A percentile compares a stretch with the other conserved stretches of the same genome.
These are phyloP conservation scores for Beverwykella pulmonaria DNA, from an alignment of 495 filamentous ascomycete genomes.

Conservation along the genomic window DNA sequence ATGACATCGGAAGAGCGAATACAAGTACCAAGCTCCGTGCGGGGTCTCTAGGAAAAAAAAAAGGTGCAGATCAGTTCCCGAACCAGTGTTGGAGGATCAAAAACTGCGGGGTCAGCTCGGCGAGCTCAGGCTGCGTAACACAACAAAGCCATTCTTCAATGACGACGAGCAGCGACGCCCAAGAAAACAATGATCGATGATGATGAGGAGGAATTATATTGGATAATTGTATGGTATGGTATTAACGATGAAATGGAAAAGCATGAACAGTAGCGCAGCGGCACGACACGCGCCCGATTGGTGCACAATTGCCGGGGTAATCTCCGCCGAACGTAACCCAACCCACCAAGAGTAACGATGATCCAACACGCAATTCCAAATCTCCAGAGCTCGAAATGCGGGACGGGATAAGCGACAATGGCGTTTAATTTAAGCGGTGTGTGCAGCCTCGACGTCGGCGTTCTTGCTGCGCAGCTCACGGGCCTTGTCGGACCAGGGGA, in stretches of 20 bases:
- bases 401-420: not conserved
- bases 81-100: not conserved
- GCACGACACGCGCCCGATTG: not conserved
- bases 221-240: too few relatives aligned
- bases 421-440: not conserved
- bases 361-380: slow-evolving; percentile 1
- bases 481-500: slow-evolving; percentile 94
- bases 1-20: too few relatives aligned
- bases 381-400: not conserved
- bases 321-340: not conserved
- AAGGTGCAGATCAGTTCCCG: not conserved
- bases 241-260: not conserved
- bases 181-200: not conserved
- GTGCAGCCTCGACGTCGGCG: slow-evolving; percentile 15
- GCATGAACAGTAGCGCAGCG: not conserved
- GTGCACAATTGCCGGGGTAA: slow-evolving; percentile 1
- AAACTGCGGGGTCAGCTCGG: not conserved
- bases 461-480: slow-evolving; percentile 57
- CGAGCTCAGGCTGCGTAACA: not conserved
- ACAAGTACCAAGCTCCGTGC: not conserved
- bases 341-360: not conserved
- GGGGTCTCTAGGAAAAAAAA: not conserved
- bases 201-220: not conserved
- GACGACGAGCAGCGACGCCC: too few relatives aligned
- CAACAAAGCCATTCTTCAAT: too few relatives aligned